Percentiles rank a stretch among this genome's conserved stretches.
Conservation (phyloP, 345 rosid species). For the Lagerstroemia speciosa region DNA sequence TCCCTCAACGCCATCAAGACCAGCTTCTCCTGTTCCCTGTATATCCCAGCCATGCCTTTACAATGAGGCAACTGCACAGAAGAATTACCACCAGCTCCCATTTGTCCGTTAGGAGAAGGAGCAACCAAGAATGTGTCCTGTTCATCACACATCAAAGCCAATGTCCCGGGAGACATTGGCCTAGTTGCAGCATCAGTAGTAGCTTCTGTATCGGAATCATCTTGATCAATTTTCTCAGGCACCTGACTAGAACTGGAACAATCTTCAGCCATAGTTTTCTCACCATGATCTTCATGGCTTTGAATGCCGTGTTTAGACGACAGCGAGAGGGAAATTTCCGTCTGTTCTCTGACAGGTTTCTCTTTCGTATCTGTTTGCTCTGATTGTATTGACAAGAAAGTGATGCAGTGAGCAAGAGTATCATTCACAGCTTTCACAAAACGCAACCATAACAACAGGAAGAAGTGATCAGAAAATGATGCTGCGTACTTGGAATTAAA, state of each 20-base stretch:
- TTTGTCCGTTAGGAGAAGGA: conserved; percentile 52
- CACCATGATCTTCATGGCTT: conserved; percentile 34
- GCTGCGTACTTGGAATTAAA: background rate
- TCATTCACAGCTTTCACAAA: background rate
- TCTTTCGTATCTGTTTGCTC: conserved; percentile 47
- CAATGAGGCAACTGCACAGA: conserved; percentile 44
- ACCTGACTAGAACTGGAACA: conserved; percentile 45
- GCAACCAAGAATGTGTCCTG: conserved; percentile 73
- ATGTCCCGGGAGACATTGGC: conserved; percentile 95
- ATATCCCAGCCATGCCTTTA: conserved; percentile 49
- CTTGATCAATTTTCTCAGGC: conserved; percentile 39
- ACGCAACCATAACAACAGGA: background rate
- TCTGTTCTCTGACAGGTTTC: conserved; percentile 36
- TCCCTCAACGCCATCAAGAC: conserved; percentile 73
- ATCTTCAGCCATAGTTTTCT: conserved; percentile 40
- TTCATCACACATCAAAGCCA: conserved; percentile 99
- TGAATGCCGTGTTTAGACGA: conserved; percentile 43
- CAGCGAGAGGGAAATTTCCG: conserved; percentile 44
- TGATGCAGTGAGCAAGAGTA: background rate
- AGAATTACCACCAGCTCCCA: conserved; percentile 37
- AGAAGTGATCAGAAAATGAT: background rate
- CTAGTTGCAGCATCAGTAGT: conserved; percentile 47
- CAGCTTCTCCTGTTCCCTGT: conserved; percentile 76
- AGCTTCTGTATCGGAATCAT: conserved; percentile 44
- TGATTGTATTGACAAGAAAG: conserved; percentile 14